Evolutionary conservation across 2,329 filamentous ascomycete genomes (phyloP).

Genomic region (Arthroderma uncinatum): DNA sequence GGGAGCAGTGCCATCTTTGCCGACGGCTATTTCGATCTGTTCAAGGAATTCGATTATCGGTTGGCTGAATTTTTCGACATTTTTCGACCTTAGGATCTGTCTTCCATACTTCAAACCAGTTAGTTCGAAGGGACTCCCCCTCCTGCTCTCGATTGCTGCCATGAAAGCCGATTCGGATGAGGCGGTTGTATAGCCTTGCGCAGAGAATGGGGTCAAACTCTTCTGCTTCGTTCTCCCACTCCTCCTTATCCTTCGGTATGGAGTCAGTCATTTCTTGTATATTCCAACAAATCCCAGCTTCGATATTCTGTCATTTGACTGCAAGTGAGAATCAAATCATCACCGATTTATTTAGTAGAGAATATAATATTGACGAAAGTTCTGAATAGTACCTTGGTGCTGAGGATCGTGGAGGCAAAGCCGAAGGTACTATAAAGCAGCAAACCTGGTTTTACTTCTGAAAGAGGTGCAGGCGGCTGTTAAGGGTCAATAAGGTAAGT

Average conservation of each 20-base stretch:
- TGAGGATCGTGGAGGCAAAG: conserved; percentile 6
- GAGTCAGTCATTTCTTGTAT: not conserved
- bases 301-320: too few species aligned
- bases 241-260: not conserved
- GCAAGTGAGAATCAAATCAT: not conserved
- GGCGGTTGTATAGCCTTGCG: not conserved
- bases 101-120: conserved; percentile 2
- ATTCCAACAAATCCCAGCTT: too few species aligned
- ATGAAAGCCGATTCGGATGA: not conserved
- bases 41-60: not conserved
- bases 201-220: not conserved
- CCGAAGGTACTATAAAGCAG: conserved; percentile 1
- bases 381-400: conserved; percentile 4
- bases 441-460: conserved; percentile 5
- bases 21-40: not conserved
- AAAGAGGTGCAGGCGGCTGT: conserved; percentile 2
- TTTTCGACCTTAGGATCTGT: not conserved
- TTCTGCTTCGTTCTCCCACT: not conserved
- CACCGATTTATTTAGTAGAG: not conserved
- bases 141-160: not conserved
- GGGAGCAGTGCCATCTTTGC: not conserved
- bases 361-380: not conserved
- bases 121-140: not conserved
- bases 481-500: not conserved
- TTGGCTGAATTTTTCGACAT: not conserved